Percentiles rank a stretch among this genome's conserved stretches.
These are phyloP conservation scores for Vanrija humicola DNA, from an alignment of 1,284 basidiomycete species.

Conservation along the genomic window DNA sequence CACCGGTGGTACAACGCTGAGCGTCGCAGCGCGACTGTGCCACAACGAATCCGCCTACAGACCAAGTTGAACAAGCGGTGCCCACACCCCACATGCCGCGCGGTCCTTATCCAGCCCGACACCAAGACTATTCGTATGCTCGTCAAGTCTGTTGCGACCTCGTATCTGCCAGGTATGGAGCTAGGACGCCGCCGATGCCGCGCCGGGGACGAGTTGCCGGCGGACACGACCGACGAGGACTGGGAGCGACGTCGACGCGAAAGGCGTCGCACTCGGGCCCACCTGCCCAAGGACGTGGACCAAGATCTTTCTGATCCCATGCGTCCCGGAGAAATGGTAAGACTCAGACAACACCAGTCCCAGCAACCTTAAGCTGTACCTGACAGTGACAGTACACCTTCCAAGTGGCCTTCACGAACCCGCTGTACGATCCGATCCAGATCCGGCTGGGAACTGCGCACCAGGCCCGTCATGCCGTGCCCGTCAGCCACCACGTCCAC, in stretches of 20 bases:
- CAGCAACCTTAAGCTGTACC: background rate
- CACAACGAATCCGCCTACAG: slow-evolving; percentile 81
- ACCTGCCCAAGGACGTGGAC: slow-evolving; percentile 16
- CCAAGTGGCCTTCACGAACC: slow-evolving; percentile 85
- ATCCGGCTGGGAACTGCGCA: slow-evolving; percentile 62
- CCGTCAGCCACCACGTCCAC: slow-evolving; percentile 51
- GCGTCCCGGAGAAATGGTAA: slow-evolving; percentile 29
- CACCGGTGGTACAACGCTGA: background rate
- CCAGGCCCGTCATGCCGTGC: slow-evolving; percentile 54
- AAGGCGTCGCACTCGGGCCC: slow-evolving; percentile 7
- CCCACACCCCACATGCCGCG: slow-evolving; percentile 69
- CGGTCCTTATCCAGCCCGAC: slow-evolving; percentile 97
- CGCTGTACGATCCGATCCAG: slow-evolving; percentile 88
- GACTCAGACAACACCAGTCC: slow-evolving; percentile 4
- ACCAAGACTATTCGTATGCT: slow-evolving; percentile 93
- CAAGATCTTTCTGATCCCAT: slow-evolving; percentile 32
- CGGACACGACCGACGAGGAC: slow-evolving; percentile 5
- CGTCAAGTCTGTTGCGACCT: slow-evolving; percentile 91
- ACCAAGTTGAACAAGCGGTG: slow-evolving; percentile 95
- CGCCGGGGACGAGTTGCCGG: slow-evolving; percentile 7
- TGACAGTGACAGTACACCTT: slow-evolving; percentile 60
- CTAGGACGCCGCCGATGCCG: slow-evolving; percentile 52
- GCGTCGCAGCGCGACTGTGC: slow-evolving; percentile 50
- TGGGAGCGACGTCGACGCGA: slow-evolving; percentile 6
- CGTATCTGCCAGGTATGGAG: slow-evolving; percentile 86